Percentiles rank a stretch among this genome's conserved stretches.
Evolutionary conservation across 345 rosid species (phyloP).

Genomic region (Chamaenerion angustifolium): DNA sequence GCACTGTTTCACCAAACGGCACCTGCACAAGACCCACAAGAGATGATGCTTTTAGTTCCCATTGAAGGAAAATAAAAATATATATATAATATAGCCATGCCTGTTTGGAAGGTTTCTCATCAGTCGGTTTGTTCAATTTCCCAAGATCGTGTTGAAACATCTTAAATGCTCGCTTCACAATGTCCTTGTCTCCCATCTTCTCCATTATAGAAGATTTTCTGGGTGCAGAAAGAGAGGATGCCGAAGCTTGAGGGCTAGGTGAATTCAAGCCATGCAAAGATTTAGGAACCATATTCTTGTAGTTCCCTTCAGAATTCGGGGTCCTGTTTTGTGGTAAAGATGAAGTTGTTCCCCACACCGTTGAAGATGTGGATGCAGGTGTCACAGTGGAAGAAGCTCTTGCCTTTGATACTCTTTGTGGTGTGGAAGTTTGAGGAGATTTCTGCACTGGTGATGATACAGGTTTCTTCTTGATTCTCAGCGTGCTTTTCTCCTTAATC

Average conservation of each 20-base stretch:
- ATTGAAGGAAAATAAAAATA: not conserved
- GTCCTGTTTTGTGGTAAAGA: slow-evolving; percentile 21
- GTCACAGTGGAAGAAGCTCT: slow-evolving; percentile 14
- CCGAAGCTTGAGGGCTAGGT: slow-evolving; percentile 34
- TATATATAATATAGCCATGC: not conserved
- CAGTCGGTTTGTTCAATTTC: slow-evolving; percentile 24
- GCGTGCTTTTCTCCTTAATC: slow-evolving; percentile 16
- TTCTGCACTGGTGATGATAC: slow-evolving; percentile 10
- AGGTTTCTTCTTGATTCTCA: slow-evolving; percentile 21
- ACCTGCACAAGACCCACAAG: slow-evolving; percentile 17
- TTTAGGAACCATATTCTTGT: slow-evolving; percentile 53
- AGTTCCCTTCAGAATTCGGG: slow-evolving; percentile 14
- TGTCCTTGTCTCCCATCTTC: slow-evolving; percentile 93
- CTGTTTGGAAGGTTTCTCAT: slow-evolving; percentile 17
- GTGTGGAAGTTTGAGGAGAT: slow-evolving; percentile 30
- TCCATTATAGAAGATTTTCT: slow-evolving; percentile 76
- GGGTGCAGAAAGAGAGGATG: slow-evolving; percentile 20
- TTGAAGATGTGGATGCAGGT: slow-evolving; percentile 25
- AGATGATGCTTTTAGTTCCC: not conserved
- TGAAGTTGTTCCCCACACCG: slow-evolving; percentile 23
- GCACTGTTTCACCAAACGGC: slow-evolving; percentile 23
- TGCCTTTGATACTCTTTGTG: slow-evolving; percentile 33
- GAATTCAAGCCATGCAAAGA: slow-evolving; percentile 60
- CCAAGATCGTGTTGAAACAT: slow-evolving; percentile 53
- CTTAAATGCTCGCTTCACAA: slow-evolving; percentile 79